Evolutionary conservation across 2,329 filamentous ascomycete genomes (phyloP).

Genomic region (Alternaria viburni): DNA sequence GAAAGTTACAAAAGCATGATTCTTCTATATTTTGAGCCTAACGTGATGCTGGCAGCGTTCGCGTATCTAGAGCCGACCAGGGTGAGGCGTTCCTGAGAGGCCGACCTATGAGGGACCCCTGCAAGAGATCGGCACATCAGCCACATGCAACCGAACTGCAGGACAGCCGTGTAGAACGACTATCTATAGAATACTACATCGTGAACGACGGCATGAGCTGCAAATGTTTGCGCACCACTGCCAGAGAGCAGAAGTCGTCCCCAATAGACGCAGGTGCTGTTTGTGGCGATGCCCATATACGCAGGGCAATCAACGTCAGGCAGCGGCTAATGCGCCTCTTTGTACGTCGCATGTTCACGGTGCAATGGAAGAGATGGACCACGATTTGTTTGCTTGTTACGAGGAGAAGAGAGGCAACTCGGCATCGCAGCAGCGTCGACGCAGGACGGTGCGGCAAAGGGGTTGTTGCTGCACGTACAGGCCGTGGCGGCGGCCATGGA

Average conservation of each 20-base stretch:
- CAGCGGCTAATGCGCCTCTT: conserved; percentile 24
- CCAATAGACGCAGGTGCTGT: not conserved
- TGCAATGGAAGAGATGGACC: conserved; percentile 17
- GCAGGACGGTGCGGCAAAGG: not conserved
- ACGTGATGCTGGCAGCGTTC: not conserved
- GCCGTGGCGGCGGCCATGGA: not conserved
- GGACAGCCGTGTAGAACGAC: conserved; percentile 14
- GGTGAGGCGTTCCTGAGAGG: conserved; percentile 19
- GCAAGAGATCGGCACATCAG: conserved; percentile 21
- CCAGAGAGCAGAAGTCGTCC: not conserved
- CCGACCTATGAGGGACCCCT: conserved; percentile 17
- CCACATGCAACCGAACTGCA: conserved; percentile 20
- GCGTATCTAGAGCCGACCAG: not conserved
- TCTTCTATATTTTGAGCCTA: not conserved
- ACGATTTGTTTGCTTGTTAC: not conserved
- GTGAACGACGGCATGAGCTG: not conserved
- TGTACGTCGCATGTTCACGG: conserved; percentile 20
- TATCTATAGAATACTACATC: not conserved
- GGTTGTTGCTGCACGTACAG: not conserved
- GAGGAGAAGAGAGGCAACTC: not conserved
- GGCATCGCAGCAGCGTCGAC: not conserved
- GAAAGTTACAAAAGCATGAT: conserved; percentile 8
- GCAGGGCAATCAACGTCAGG: conserved; percentile 18
- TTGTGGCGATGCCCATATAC: not conserved
- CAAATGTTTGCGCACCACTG: not conserved